Evolutionary conservation across 306 rosid genomes (phyloP).

Genomic region (Lupinus albus): DNA sequence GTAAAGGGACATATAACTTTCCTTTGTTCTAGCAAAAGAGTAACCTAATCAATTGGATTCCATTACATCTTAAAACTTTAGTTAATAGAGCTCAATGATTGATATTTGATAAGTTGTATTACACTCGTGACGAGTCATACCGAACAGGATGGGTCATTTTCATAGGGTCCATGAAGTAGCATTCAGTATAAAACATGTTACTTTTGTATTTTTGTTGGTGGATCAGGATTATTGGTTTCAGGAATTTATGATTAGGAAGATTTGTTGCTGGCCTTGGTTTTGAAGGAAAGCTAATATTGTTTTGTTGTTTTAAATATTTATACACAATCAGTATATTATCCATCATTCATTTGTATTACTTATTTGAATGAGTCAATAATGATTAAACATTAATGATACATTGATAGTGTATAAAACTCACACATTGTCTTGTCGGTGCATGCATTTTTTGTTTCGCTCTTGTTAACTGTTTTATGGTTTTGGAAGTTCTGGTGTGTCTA

Average conservation of each 20-base stretch:
- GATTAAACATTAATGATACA: no score
- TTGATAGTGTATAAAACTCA: no score
- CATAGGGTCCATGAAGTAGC: slow-evolving; percentile 25
- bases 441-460: no score
- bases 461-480: not conserved
- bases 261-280: slow-evolving; percentile 38
- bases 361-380: no score
- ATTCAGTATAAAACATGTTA: not conserved
- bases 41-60: slow-evolving; percentile 13
- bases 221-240: slow-evolving; percentile 28
- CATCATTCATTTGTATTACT: no score
- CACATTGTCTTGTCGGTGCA: no score
- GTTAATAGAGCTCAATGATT: slow-evolving; percentile 14
- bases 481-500: slow-evolving; percentile 33
- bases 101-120: not conserved
- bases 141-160: slow-evolving; percentile 23
- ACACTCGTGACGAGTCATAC: not conserved
- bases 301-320: no score
- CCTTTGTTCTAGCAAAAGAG: not conserved
- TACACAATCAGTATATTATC: no score
- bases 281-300: slow-evolving; percentile 1
- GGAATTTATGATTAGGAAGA: slow-evolving; percentile 38
- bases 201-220: slow-evolving; percentile 2
- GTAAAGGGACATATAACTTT: slow-evolving; percentile 26
- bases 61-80: not conserved